Conservation (phyloP, 2,329 filamentous ascomycete genomes). For the Stachybotrys chartarum region DNA sequence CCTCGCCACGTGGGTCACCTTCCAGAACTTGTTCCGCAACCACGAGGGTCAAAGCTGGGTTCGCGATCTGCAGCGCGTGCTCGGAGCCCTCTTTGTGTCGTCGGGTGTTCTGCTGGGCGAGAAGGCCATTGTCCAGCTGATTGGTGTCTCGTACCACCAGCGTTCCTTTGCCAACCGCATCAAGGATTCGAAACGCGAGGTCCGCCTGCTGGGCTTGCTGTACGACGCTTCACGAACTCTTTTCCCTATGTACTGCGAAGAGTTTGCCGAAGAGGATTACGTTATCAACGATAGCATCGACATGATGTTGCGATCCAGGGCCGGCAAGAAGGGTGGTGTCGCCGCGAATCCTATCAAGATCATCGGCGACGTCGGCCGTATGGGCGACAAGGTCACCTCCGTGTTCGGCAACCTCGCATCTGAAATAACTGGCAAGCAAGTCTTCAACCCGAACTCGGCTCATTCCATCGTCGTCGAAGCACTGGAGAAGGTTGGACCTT, state of each 20-base stretch:
- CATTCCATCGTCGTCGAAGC: slow-evolving; percentile 87
- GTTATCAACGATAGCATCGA: slow-evolving; percentile 81
- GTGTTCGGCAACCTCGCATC: slow-evolving; percentile 89
- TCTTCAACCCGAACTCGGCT: slow-evolving; percentile 86
- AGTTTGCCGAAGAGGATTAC: slow-evolving; percentile 89
- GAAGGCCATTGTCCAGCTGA: slow-evolving; percentile 72
- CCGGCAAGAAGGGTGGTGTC: slow-evolving; percentile 45
- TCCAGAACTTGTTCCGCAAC: slow-evolving; percentile 44
- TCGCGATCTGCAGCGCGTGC: slow-evolving; percentile 52
- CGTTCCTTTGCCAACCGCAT: slow-evolving; percentile 78
- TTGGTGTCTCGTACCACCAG: slow-evolving; percentile 79
- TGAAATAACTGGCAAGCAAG: slow-evolving; percentile 90
- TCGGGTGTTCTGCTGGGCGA: slow-evolving; percentile 68
- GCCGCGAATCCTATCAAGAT: slow-evolving; percentile 71
- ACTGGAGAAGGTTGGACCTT: slow-evolving; percentile 73
- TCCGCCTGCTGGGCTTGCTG: slow-evolving; percentile 73
- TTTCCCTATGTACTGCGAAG: slow-evolving; percentile 86
- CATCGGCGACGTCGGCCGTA: slow-evolving; percentile 67
- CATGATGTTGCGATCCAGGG: slow-evolving; percentile 47
- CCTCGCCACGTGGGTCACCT: slow-evolving; percentile 54
- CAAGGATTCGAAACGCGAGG: slow-evolving; percentile 81
- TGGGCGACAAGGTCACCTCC: slow-evolving; percentile 90
- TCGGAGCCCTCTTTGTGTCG: slow-evolving; percentile 61
- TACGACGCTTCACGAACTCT: slow-evolving; percentile 85
- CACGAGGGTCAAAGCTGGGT: slow-evolving; percentile 35